Conservation (phyloP, 208 protist species). For the Leishmania guyanensis region DNA sequence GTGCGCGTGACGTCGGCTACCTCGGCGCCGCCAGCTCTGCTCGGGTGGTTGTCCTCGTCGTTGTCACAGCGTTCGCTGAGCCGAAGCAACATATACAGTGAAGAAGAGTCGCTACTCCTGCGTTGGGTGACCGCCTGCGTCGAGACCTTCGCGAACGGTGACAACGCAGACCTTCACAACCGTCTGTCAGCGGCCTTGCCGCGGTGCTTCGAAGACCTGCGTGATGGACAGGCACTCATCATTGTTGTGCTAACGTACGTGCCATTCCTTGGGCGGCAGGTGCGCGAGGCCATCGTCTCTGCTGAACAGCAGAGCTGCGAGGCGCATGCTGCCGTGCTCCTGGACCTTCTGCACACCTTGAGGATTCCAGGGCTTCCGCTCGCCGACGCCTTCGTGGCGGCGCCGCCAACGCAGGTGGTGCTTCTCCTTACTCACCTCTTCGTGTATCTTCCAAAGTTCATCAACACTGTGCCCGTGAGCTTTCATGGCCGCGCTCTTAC, state of each 20-base stretch:
- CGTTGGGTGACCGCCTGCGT: slow-evolving; percentile 67
- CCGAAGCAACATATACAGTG: slow-evolving; percentile 88
- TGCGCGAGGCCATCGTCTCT: slow-evolving; percentile 23
- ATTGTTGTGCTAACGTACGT: slow-evolving; percentile 71
- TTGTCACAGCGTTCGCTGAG: slow-evolving; percentile 31
- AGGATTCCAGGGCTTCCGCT: slow-evolving; percentile 46
- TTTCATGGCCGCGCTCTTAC: slow-evolving; percentile 87
- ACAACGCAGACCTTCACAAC: slow-evolving; percentile 11
- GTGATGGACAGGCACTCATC: slow-evolving; percentile 71
- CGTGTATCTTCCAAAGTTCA: slow-evolving; percentile 77
- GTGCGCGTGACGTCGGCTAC: slow-evolving; percentile 27
- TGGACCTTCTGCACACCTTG: slow-evolving; percentile 47
- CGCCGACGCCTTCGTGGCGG: slow-evolving; percentile 56
- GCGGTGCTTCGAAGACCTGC: slow-evolving; percentile 68
- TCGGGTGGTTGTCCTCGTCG: slow-evolving; percentile 14
- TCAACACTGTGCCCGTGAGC: slow-evolving; percentile 50
- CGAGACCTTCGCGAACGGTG: slow-evolving; percentile 24
- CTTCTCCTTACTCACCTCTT: slow-evolving; percentile 86
- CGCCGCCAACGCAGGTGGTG: slow-evolving; percentile 58
- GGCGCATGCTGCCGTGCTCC: slow-evolving; percentile 52
- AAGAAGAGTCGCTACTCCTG: slow-evolving; percentile 84
- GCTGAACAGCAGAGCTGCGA: slow-evolving; percentile 7
- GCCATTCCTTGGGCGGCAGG: slow-evolving; percentile 40
- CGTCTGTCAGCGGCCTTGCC: neutral
- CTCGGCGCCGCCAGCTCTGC: slow-evolving; percentile 10